Conservation (phyloP, 1,284 basidiomycete species). For the Pisolithus thermaeus region DNA sequence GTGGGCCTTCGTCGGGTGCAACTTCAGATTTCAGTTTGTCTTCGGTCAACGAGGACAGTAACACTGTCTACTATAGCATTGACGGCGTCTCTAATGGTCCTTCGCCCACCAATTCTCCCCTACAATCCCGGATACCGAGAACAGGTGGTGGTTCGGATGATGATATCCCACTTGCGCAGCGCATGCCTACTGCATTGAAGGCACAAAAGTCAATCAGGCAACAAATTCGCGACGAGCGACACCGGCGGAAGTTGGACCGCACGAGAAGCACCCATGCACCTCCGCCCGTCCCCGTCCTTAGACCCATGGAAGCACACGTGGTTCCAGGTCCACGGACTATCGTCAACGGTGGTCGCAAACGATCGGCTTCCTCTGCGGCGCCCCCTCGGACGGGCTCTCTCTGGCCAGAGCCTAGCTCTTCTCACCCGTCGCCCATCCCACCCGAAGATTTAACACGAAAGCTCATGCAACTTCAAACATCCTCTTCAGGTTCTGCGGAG, state of each 20-base stretch:
- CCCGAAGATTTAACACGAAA: slow-evolving; percentile 56
- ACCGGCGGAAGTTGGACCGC: slow-evolving; percentile 48
- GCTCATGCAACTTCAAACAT: slow-evolving; percentile 46
- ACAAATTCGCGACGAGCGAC: slow-evolving; percentile 63
- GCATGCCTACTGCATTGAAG: slow-evolving; percentile 69
- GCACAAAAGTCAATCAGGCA: slow-evolving; percentile 73
- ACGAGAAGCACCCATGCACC: slow-evolving; percentile 24
- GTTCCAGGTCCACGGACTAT: background rate
- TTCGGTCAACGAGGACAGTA: slow-evolving; percentile 35
- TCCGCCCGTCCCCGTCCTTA: slow-evolving; percentile 1
- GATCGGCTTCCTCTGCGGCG: slow-evolving; percentile 25
- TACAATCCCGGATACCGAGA: slow-evolving; percentile 18
- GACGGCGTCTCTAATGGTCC: slow-evolving; percentile 25
- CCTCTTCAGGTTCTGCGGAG: slow-evolving; percentile 11
- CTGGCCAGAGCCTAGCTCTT: slow-evolving; percentile 4
- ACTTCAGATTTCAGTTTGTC: slow-evolving; percentile 29
- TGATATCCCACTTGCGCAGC: slow-evolving; percentile 70
- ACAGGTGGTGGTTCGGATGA: slow-evolving; percentile 32
- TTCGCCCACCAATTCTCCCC: slow-evolving; percentile 20
- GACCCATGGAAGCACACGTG: background rate
- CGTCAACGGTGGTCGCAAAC: slow-evolving; percentile 19
- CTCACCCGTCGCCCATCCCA: slow-evolving; percentile 22
- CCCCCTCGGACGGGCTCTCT: slow-evolving; percentile 8
- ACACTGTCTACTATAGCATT: slow-evolving; percentile 40
- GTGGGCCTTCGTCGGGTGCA: slow-evolving; percentile 27